Percentiles rank a stretch among this genome's conserved stretches.
phyloP scores from a whole-genome alignment of 768 basidiomycete species.

The Dentipellis sp. region DNA sequence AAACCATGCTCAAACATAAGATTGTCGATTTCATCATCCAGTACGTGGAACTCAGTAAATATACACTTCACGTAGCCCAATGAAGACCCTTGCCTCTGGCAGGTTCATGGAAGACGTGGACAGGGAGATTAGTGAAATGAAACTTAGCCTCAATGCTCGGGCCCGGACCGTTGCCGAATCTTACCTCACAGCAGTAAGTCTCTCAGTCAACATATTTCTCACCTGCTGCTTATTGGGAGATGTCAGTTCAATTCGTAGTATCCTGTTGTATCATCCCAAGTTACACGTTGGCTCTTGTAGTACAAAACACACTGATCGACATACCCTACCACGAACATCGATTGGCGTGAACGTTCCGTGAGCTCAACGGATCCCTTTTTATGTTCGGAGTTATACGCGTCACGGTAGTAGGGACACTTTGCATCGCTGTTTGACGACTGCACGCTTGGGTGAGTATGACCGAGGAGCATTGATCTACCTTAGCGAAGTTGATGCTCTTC shows the following conservation, averaged over 20 bases:
- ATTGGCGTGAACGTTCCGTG: no score
- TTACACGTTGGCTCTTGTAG: no score
- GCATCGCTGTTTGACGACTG: no score
- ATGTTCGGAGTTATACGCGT: no score
- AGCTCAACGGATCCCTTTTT: no score
- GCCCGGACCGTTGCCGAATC: constrained; percentile 97
- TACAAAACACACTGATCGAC: no score
- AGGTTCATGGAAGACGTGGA: constrained; percentile 99
- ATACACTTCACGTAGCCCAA: neutral
- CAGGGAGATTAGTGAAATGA: constrained; percentile 99
- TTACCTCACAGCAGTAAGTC: constrained; percentile 80
- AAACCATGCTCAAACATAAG: constrained; percentile 99
- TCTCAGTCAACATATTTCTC: neutral
- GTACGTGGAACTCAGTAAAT: constrained; percentile 32
- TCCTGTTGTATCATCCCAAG: no score
- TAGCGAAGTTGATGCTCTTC: no score
- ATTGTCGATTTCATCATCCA: constrained; percentile 99
- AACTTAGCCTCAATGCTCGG: constrained; percentile 89
- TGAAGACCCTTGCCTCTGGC: neutral
- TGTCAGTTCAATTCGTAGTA: constrained; percentile 18
- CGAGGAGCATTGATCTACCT: no score
- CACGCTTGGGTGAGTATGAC: no score
- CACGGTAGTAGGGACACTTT: no score
- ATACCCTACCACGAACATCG: no score
- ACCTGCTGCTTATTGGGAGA: neutral